These are phyloP conservation scores for Inosperma sp. DNA, from an alignment of 768 basidiomycete species.

Conservation along the genomic window DNA sequence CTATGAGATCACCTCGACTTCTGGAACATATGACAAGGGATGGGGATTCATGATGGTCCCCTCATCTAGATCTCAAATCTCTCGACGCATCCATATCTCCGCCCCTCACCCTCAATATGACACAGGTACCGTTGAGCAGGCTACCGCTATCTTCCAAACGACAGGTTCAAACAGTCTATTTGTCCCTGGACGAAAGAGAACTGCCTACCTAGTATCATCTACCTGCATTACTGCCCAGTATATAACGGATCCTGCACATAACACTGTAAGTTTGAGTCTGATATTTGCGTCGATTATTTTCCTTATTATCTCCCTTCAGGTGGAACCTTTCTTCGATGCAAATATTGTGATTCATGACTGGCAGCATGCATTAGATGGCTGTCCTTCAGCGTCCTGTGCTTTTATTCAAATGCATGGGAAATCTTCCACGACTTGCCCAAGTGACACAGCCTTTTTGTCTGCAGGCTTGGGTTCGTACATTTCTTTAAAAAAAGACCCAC, in stretches of 20 bases:
- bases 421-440: conserved; percentile 31
- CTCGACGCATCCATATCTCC: conserved; percentile 37
- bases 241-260: conserved; percentile 46
- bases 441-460: conserved; percentile 42
- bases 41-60: conserved; percentile 24
- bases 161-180: conserved; percentile 40
- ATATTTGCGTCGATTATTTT: not conserved
- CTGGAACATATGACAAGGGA: conserved; percentile 18
- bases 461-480: conserved; percentile 18
- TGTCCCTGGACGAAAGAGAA: conserved; percentile 37
- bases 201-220: conserved; percentile 30
- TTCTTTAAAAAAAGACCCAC: too few species aligned
- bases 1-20: conserved; percentile 15
- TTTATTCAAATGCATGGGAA: conserved; percentile 50
- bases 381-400: conserved; percentile 36
- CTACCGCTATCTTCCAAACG: conserved; percentile 35
- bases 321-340: conserved; percentile 43
- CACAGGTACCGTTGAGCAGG: conserved; percentile 35
- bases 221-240: conserved; percentile 36
- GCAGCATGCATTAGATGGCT: conserved; percentile 38
- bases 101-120: conserved; percentile 46
- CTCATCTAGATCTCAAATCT: conserved; percentile 9
- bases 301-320: conserved; percentile 21
- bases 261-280: conserved; percentile 27
- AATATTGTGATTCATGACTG: conserved; percentile 35